Conservation (phyloP, 345 rosid species). For the Durio zibethinus region DNA sequence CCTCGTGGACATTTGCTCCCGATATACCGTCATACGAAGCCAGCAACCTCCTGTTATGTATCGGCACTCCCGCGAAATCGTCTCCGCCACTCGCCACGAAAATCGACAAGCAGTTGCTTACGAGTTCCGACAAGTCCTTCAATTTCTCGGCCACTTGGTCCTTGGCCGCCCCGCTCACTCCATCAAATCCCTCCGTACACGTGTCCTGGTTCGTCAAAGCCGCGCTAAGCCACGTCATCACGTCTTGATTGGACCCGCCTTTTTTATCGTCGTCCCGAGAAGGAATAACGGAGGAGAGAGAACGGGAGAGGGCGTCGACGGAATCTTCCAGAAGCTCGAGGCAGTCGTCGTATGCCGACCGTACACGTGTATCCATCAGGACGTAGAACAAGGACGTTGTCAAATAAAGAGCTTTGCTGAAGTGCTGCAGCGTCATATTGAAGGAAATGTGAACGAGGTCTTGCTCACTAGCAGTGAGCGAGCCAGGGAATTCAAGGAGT, state of each 20-base stretch:
- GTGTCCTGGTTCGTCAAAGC: slow-evolving; percentile 94
- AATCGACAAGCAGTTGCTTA: slow-evolving; percentile 83
- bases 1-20: slow-evolving; percentile 7
- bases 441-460: slow-evolving; percentile 91
- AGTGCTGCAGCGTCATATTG: slow-evolving; percentile 84
- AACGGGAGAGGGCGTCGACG: slow-evolving; percentile 65
- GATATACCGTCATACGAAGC: slow-evolving; percentile 19
- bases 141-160: slow-evolving; percentile 52
- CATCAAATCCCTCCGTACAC: slow-evolving; percentile 84
- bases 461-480: slow-evolving; percentile 45
- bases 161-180: slow-evolving; percentile 47
- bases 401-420: slow-evolving; percentile 66
- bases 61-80: slow-evolving; percentile 85
- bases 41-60: slow-evolving; percentile 66
- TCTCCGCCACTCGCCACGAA: slow-evolving; percentile 44
- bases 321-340: slow-evolving; percentile 88
- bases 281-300: slow-evolving; percentile 50
- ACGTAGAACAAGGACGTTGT: slow-evolving; percentile 47
- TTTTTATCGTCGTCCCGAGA: not conserved
- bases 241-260: slow-evolving; percentile 52
- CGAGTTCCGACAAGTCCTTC: slow-evolving; percentile 77
- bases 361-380: slow-evolving; percentile 55
- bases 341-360: slow-evolving; percentile 83
- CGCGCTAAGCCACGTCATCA: slow-evolving; percentile 90
- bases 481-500: slow-evolving; percentile 62